Percentiles rank a stretch among this genome's conserved stretches.
phyloP scores from a whole-genome alignment of 2,329 filamentous ascomycete genomes.

The Talaromyces verruculosus region DNA sequence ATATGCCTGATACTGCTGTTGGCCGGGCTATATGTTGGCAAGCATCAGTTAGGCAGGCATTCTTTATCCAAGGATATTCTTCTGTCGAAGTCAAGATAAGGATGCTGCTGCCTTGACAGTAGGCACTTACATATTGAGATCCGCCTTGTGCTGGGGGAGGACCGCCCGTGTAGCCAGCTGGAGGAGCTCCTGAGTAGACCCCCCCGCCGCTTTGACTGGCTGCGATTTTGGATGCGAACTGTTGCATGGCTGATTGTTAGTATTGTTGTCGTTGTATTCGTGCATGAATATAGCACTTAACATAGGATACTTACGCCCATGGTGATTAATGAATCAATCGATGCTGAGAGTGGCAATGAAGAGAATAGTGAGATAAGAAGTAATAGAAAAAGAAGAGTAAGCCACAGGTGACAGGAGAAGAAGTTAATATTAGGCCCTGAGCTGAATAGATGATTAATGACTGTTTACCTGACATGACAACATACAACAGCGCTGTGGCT shows the following conservation, averaged over 20 bases:
- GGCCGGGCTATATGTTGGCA: conserved; percentile 23
- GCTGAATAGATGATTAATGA: neutral
- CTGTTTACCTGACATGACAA: neutral
- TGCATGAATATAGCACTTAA: neutral
- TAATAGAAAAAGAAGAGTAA: neutral
- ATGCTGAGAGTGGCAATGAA: neutral
- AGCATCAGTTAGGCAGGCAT: neutral
- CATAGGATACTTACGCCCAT: neutral
- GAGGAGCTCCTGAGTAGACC: conserved; percentile 37
- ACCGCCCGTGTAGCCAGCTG: conserved; percentile 39
- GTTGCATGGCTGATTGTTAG: neutral
- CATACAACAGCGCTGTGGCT: conserved; percentile 6
- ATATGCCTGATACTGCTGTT: conserved; percentile 55
- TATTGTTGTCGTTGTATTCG: neutral
- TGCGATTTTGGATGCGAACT: conserved; percentile 45
- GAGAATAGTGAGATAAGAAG: neutral
- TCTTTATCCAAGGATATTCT: neutral
- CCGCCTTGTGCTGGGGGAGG: conserved; percentile 37
- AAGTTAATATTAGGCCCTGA: neutral
- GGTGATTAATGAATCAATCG: neutral
- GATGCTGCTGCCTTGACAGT: neutral
- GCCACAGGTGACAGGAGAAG: neutral
- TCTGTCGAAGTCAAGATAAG: neutral
- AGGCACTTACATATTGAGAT: conserved; percentile 54
- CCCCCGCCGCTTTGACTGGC: conserved; percentile 35